Evolutionary conservation across 2,329 filamentous ascomycete species (phyloP).

Genomic region (Endoconidiophora laricicola): DNA sequence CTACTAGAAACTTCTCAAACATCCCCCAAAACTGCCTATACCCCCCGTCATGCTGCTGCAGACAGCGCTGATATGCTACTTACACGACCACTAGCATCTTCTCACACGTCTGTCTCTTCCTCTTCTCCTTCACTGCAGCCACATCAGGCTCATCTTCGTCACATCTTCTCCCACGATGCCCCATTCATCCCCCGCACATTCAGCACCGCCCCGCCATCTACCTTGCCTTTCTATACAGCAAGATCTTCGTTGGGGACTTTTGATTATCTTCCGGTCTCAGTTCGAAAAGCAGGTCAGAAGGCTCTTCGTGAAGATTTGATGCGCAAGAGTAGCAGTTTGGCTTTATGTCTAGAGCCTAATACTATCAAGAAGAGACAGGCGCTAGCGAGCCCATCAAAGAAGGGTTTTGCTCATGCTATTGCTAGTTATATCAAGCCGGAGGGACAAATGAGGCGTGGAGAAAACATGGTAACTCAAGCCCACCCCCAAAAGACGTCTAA

Average conservation of each 20-base stretch:
- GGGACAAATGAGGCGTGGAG: background rate
- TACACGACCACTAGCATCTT: no score
- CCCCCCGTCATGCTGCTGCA: background rate
- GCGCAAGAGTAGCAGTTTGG: background rate
- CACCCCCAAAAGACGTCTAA: background rate
- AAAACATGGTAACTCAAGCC: background rate
- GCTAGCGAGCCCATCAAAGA: background rate
- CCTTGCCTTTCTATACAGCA: no score
- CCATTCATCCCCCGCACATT: background rate
- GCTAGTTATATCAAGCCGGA: constrained; percentile 4
- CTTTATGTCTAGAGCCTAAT: background rate
- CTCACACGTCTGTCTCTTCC: no score
- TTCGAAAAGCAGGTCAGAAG: no score
- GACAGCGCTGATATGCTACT: background rate
- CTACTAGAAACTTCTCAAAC: no score
- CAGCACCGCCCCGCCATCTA: background rate
- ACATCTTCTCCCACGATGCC: constrained; percentile 2
- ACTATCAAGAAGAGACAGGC: background rate
- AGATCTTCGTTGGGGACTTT: no score
- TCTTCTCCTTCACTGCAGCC: no score
- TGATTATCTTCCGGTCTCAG: background rate
- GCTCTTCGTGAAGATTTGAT: background rate
- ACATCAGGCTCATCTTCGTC: background rate
- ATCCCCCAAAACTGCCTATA: background rate
- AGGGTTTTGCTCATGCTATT: background rate